Percentiles rank a stretch among this genome's conserved stretches.
These are phyloP conservation scores for Butyriboletus loyo DNA, from an alignment of 768 basidiomycete genomes.

Conservation along the genomic window DNA sequence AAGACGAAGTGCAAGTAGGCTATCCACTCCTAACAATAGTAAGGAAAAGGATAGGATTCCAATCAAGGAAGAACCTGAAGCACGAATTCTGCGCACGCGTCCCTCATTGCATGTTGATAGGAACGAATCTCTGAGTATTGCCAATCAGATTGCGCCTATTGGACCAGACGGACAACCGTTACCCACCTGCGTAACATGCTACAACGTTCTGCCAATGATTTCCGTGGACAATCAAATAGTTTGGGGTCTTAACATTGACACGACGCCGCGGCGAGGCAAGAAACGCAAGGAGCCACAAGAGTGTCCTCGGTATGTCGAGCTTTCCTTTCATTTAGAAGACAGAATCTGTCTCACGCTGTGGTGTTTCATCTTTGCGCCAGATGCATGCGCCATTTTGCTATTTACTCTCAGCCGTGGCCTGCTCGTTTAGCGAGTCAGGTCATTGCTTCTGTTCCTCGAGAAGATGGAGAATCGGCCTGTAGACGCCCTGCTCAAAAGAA, in stretches of 20 bases:
- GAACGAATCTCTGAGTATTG: conserved; percentile 37
- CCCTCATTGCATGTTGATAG: conserved; percentile 36
- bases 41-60: conserved; percentile 40
- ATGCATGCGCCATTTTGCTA: conserved; percentile 77
- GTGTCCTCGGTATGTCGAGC: conserved; percentile 61
- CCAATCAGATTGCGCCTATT: conserved; percentile 44
- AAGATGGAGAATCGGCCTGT: conserved; percentile 39
- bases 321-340: conserved; percentile 23
- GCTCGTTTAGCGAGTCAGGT: conserved; percentile 50
- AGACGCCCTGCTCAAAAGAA: conserved; percentile 52
- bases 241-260: conserved; percentile 62
- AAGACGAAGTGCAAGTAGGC: conserved; percentile 31
- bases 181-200: conserved; percentile 71
- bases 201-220: conserved; percentile 70
- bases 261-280: conserved; percentile 41
- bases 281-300: conserved; percentile 64
- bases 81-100: conserved; percentile 49
- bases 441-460: conserved; percentile 45
- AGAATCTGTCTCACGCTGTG: conserved; percentile 12
- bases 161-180: conserved; percentile 66
- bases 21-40: conserved; percentile 29
- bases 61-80: conserved; percentile 50
- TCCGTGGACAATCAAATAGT: conserved; percentile 72
- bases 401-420: conserved; percentile 73
- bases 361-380: conserved; percentile 35